Evolutionary conservation across 495 filamentous ascomycete species (phyloP), one percentile per base, ranked within the genome.

Genomic region (Neurospora cerealis): DNA sequence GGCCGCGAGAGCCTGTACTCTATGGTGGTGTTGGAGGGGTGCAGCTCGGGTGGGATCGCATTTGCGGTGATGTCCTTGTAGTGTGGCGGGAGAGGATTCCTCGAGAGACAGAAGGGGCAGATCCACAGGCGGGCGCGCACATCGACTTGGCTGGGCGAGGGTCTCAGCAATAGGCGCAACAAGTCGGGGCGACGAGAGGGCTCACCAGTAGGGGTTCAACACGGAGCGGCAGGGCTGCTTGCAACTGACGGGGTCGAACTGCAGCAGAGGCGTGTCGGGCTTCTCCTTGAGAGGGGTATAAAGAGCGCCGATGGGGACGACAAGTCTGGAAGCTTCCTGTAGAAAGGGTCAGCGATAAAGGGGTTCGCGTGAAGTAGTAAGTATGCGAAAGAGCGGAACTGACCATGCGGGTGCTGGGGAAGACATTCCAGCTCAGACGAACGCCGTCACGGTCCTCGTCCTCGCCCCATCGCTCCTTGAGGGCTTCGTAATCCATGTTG

Each of bases 1-100:
- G 96, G 96, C 69, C 95, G 89, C 28, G 95, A 92, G 73, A 99
- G 90, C 80, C 92, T 90, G 84, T 99, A 99, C 83, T 99, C 96
- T 81, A 99, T 98, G 4, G 96, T 98, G 7, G 96, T 97, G 84
- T 94, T 98, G 77, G 87, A 87, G 2, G 93, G 94, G 78, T 98
- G 96, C 72, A 98, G 88, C 85, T 99, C 96, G 28, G 95, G 93
- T 34, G 96, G 96, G 83, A 98, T 97, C 71, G 92, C 90, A 82
- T 94, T 95, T 78, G 93, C 89, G 34, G 94, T 95, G 79, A 99
- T 99, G 83, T 99, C 96, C 87, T 98, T 98, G 84, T 99, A 99
- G 83, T 99, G 96, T 73, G 94, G 92, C 72, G 96, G 96, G 40
- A 99, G 90, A 69, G 91, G 90, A 80, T 99, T 99, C 81, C 96